phyloP scores from a whole-genome alignment of 2,329 filamentous ascomycete genomes.

The Furcasterigmium furcatum region DNA sequence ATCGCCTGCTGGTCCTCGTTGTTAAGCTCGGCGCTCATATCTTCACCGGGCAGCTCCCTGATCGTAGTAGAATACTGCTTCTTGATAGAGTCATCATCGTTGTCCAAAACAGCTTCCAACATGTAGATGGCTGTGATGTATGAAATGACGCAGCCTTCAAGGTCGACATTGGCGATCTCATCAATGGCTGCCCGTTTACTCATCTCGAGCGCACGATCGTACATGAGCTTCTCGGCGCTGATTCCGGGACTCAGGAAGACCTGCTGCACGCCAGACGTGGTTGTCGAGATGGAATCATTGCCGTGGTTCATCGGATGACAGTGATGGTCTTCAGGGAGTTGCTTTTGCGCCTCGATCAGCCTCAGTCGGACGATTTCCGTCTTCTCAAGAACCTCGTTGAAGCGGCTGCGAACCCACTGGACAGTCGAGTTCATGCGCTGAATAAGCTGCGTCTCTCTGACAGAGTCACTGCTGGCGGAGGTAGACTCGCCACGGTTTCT shows the following conservation, averaged over 20 bases:
- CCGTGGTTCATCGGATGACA: slow-evolving; percentile 79
- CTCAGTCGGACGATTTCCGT: slow-evolving; percentile 90
- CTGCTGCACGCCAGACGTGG: slow-evolving; percentile 68
- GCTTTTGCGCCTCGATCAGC: slow-evolving; percentile 79
- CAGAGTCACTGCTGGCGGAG: slow-evolving; percentile 46
- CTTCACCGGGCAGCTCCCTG: slow-evolving; percentile 38
- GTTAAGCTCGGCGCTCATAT: slow-evolving; percentile 48
- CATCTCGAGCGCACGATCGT: slow-evolving; percentile 96
- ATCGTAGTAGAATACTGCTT: slow-evolving; percentile 32
- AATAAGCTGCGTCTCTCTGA: slow-evolving; percentile 19
- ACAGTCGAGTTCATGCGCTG: slow-evolving; percentile 87
- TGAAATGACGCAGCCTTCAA: slow-evolving; percentile 83
- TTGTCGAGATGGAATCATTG: slow-evolving; percentile 51
- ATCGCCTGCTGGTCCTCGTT: slow-evolving; percentile 71
- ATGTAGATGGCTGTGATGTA: slow-evolving; percentile 93
- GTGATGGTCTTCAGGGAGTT: slow-evolving; percentile 79
- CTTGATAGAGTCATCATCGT: slow-evolving; percentile 58
- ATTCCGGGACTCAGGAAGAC: slow-evolving; percentile 84
- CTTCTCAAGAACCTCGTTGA: slow-evolving; percentile 97
- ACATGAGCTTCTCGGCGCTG: slow-evolving; percentile 96
- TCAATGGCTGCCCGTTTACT: slow-evolving; percentile 91
- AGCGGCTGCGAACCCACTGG: slow-evolving; percentile 89
- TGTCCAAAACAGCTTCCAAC: slow-evolving; percentile 91
- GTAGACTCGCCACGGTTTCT: slow-evolving; percentile 64
- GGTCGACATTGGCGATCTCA: slow-evolving; percentile 88